phyloP scores from a whole-genome alignment of 805 yeast species.

The Pichia phayaonensis region DNA sequence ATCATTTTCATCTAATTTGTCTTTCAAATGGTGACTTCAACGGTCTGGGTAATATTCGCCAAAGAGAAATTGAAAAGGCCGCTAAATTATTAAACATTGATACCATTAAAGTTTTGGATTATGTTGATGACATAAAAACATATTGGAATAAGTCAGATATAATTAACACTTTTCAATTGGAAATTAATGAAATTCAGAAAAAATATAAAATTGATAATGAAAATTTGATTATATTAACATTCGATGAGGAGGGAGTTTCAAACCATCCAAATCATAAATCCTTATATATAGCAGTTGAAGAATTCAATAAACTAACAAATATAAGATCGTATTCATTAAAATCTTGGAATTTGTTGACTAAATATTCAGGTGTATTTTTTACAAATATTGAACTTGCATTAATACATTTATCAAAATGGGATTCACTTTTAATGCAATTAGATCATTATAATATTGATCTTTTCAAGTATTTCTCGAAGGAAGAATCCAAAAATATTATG shows the following conservation, averaged over 20 bases:
- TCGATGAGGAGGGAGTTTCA: slow-evolving; percentile 79
- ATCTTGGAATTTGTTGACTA: slow-evolving; percentile 30
- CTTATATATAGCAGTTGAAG: slow-evolving; percentile 42
- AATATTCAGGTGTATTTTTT: slow-evolving; percentile 42
- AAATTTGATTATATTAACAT: slow-evolving; percentile 51
- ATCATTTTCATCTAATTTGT: slow-evolving; percentile 53
- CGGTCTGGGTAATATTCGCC: slow-evolving; percentile 61
- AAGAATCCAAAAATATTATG: slow-evolving; percentile 25
- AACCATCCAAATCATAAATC: slow-evolving; percentile 82
- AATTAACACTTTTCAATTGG: slow-evolving; percentile 28
- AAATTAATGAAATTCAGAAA: not conserved
- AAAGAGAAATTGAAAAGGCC: slow-evolving; percentile 49
- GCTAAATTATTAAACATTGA: slow-evolving; percentile 44
- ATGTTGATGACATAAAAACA: slow-evolving; percentile 60
- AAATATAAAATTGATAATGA: slow-evolving; percentile 14
- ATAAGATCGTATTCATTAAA: slow-evolving; percentile 22
- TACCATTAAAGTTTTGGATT: slow-evolving; percentile 41
- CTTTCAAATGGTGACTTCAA: slow-evolving; percentile 73
- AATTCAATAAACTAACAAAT: slow-evolving; percentile 21
- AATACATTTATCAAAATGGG: not conserved
- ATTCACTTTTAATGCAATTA: not conserved
- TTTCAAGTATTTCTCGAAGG: not conserved
- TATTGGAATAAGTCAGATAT: slow-evolving; percentile 52
- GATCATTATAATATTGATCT: not conserved
- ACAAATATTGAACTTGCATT: slow-evolving; percentile 27